Evolutionary conservation across 106 monocot genomes (phyloP).

Genomic region (Iris macrosiphon): DNA sequence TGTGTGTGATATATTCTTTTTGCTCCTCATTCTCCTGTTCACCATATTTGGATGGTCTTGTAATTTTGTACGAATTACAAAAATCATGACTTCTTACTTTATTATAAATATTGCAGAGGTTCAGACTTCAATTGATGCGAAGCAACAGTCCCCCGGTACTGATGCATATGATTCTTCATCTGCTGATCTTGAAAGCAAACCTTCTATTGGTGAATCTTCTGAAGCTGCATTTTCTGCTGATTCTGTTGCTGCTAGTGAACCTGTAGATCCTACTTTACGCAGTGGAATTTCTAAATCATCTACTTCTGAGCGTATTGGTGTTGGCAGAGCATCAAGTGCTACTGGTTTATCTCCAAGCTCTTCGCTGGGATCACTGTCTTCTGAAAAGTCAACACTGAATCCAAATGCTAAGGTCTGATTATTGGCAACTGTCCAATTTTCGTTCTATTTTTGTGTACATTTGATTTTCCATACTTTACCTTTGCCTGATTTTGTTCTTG

Average conservation of each 20-base stretch:
- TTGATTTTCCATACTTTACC: too few relatives aligned
- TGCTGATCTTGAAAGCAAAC: slow-evolving; percentile 24
- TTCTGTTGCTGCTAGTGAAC: slow-evolving; percentile 15
- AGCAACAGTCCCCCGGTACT: slow-evolving; percentile 20
- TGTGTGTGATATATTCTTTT: not conserved
- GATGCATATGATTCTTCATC: slow-evolving; percentile 26
- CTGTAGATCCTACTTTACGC: slow-evolving; percentile 14
- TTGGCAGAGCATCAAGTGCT: slow-evolving; percentile 35
- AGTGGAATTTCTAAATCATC: slow-evolving; percentile 47
- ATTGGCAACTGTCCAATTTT: not conserved
- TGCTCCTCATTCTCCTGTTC: not conserved
- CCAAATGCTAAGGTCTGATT: slow-evolving; percentile 74
- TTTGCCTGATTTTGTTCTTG: not conserved
- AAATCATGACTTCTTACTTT: not conserved
- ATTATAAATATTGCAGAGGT: slow-evolving; percentile 14
- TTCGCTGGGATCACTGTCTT: slow-evolving; percentile 65
- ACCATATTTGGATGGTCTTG: not conserved
- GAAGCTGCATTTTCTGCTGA: slow-evolving; percentile 20
- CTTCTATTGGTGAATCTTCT: slow-evolving; percentile 13
- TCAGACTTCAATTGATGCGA: slow-evolving; percentile 6
- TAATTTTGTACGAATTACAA: not conserved
- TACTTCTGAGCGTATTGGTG: slow-evolving; percentile 30
- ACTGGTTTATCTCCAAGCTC: slow-evolving; percentile 71
- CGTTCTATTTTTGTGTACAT: too few relatives aligned
- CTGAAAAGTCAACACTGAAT: slow-evolving; percentile 84